A percentile compares a stretch with the other conserved stretches of the same genome.
phyloP scores from a whole-genome alignment of 805 yeast genomes.

The Metschnikowia matae region DNA sequence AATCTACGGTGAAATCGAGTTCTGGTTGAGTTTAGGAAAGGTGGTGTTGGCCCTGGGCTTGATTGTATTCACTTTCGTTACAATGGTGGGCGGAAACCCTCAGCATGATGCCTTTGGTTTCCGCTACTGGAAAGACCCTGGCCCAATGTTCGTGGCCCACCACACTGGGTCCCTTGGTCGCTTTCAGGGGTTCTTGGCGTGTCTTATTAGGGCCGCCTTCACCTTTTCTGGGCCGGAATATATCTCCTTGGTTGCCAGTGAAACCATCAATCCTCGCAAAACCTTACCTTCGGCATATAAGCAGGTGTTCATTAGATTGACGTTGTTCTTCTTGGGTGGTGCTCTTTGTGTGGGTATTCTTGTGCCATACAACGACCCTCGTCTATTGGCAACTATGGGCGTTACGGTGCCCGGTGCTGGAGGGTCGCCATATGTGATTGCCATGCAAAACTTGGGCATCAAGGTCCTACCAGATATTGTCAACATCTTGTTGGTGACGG shows the following conservation, averaged over 20 bases:
- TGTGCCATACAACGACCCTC: constrained; percentile 65
- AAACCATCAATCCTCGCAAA: constrained; percentile 65
- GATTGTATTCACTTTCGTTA: constrained; percentile 16
- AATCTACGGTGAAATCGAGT: constrained; percentile 54
- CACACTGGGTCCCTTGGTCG: constrained; percentile 54
- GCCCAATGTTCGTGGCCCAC: constrained; percentile 18
- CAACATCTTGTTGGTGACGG: constrained; percentile 72
- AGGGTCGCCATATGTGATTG: constrained; percentile 84
- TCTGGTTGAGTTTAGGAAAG: constrained; percentile 41
- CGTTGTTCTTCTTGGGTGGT: constrained; percentile 67
- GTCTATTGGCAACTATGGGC: constrained; percentile 50
- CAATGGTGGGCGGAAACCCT: constrained; percentile 23
- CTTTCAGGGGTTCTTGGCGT: constrained; percentile 68
- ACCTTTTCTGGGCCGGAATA: constrained; percentile 88
- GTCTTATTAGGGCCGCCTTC: constrained; percentile 67
- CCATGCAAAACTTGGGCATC: constrained; percentile 64
- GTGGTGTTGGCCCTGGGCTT: constrained; percentile 23
- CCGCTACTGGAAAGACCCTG: constrained; percentile 19
- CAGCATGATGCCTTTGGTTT: constrained; percentile 19
- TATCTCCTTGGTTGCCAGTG: constrained; percentile 82
- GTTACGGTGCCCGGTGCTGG: constrained; percentile 65
- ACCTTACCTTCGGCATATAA: constrained; percentile 76
- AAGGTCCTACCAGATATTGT: constrained; percentile 66
- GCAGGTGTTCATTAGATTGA: constrained; percentile 65
- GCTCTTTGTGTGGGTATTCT: constrained; percentile 75